Evolutionary conservation across 805 yeast species (phyloP), one percentile per base, ranked within the genome.

Genomic region (Pichia kluyveri): DNA sequence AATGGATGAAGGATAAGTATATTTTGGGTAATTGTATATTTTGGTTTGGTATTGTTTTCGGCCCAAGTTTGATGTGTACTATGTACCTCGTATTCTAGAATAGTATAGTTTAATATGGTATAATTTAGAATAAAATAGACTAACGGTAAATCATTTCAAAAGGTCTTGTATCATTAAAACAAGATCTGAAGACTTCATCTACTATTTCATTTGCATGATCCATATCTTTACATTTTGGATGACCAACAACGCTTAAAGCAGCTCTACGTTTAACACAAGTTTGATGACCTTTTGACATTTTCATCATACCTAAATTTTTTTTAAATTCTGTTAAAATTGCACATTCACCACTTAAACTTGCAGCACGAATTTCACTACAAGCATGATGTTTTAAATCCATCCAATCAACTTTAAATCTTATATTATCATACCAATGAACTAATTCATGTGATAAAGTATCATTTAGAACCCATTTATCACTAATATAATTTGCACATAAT

Each of bases 141-240:
- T 66, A 84, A 51, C 88, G 73, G 62, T 87, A 93, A 36, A 93
- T 90, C 59, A 86, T 82, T 58, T 93, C 98, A 66, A 88, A 93
- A 1, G 99, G 99, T 59, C 99, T 72, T 2, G 98, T 91, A 60
- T 93, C 99, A 58, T 82, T 83, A 62, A 89, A 93, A 63, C 99
- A 93, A 42, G 91, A 82, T 52, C 82, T 83, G 83, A 95, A 93
- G 7, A 93, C 98, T 55, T 85, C 83, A 53, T 85, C 80, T 4
- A 93, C 96, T 6, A 80, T 84, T 51, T 74, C 72, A 49, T 77
- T 80, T 0, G 99, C 99, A 52, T 83, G 83, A 41, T 80, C 82
- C 49, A 74, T 72, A 55, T 73, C 75, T 53, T 77, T 72, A 62
- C 99, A 93, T 44, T 73, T 75, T 2, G 98, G 98, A 63, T 93